Evolutionary conservation across 495 filamentous ascomycete genomes (phyloP), one percentile per base, ranked within the genome.

Genomic region (Thermochaetoides thermophila): DNA sequence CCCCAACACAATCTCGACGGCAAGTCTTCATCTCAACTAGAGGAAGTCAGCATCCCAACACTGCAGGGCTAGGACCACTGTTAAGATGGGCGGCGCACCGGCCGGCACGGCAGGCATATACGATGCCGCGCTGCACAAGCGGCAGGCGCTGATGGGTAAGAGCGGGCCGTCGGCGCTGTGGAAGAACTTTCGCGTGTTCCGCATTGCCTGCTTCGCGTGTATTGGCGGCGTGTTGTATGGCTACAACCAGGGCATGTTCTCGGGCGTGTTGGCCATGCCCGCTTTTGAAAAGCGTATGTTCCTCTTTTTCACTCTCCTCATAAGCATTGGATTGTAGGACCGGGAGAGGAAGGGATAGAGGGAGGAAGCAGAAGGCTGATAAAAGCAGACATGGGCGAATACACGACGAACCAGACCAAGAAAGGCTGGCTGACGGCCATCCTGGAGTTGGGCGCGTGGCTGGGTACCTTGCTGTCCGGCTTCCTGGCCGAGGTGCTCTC

Each of bases 181-280:
- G 5, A 74, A 73, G 53, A 84, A 83, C 48, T 63, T 69, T 37
- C 71, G 66, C 23, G 80, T 83, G 23, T 81, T 81, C 49, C 63
- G 73, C 29, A 73, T 84, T 39, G 76, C 77, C 4, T 61, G 71
- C 49, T 84, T 86, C 51, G 81, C 81, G 17, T 84, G 78, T 31
- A 68, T 87, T 14, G 82, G 83, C 39, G 80, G 83, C 32, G 59
- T 71, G 12, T 37, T 66, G n/a, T 62, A 63, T 31, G 63, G 78
- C 10, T 81, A 82, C 57, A 81, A 82, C 50, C 80, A 85, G 52
- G 82, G 81, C 46, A 81, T 89, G 48, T 83, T 86, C 61, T 71
- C 69, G 21, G 76, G 77, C 36, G 67, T 79, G 9, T 51, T 78
- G n/a, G 65, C 69, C 31, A 79, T 78, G 73, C 60, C 60, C 7